phyloP scores from a whole-genome alignment of 345 rosid species.

The Raphanus raphanistrum region DNA sequence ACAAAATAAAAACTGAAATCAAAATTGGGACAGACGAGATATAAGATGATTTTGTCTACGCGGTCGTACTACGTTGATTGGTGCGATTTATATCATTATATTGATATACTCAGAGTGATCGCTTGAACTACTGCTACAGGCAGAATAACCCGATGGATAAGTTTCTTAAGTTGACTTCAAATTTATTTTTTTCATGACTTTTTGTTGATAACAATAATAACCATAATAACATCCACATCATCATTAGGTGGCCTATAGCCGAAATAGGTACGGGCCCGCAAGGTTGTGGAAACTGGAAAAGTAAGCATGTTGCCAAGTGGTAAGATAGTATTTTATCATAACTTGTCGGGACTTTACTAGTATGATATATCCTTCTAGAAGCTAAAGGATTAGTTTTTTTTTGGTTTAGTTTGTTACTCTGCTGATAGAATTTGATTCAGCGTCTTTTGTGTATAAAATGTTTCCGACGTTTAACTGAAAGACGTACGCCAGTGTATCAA shows the following conservation, averaged over 20 bases:
- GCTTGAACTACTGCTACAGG: not conserved
- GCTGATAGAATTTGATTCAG: conserved; percentile 13
- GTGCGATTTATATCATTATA: not conserved
- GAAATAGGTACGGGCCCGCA: conserved; percentile 5
- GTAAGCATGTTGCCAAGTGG: conserved; percentile 2
- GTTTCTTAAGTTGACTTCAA: not conserved
- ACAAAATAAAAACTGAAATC: not conserved
- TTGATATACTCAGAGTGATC: not conserved
- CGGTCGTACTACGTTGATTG: not conserved
- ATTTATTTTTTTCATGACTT: not conserved
- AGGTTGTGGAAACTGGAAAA: conserved; percentile 31
- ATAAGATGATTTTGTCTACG: not conserved
- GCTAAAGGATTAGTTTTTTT: not conserved
- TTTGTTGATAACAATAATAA: not conserved
- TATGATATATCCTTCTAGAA: conserved; percentile 27
- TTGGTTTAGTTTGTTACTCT: no score
- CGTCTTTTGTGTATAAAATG: not conserved
- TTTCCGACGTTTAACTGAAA: conserved; percentile 23
- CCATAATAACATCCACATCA: not conserved
- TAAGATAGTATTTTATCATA: conserved; percentile 12
- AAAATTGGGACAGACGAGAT: not conserved
- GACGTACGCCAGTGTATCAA: conserved; percentile 23
- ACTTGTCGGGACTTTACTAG: conserved; percentile 3
- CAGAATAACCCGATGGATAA: not conserved
- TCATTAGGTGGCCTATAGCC: not conserved